Base-by-base conservation (phyloP, 1,139 yeast species). In the Pichia sp. region DNA sequence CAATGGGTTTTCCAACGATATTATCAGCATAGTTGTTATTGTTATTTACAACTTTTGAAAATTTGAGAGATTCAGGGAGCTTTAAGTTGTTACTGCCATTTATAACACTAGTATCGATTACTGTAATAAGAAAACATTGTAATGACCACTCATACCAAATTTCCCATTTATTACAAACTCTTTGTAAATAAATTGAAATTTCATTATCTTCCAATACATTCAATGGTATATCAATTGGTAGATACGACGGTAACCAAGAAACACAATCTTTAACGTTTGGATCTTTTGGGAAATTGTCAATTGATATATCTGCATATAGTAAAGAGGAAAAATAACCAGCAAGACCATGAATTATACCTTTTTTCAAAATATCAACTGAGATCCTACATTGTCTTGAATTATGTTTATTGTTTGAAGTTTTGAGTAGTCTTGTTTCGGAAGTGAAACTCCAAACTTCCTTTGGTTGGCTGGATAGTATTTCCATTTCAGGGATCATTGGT, bases 81-180 rank as follows among this genome's bases (percentile, higher is more conserved):
- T 18, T 20, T 4, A 15, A n/a, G n/a, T 1, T 37, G n/a, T 7
- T 8, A 6, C n/a, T 15, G 13, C 7, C 12, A n/a, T n/a, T 3
- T 9, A 15, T 20, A 7, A 7, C 12, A 9, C 39, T 26, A 5
- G 22, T 40, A 3, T 41, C 42, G n/a, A 67, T 60, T 7, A 70
- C 66, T 27, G 72, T 54, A 47, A 71, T 70, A 34, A 74, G 64
- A 58, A 69, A 79, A 7, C 76, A 67, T 56, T 80, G 84, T 25
- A 76, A 68, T 1, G 75, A 68, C 94, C 95, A 87, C 56, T 80
- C 85, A 59, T 86, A 87, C 89, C 90, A 84, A 1, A 82, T 81
- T 38, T 32, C 66, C 66, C 1, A 64, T 58, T 6, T 60, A 63
- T 32, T 67, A 25, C 56, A 53, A 23, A 69, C 62, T 37, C 67